Percentiles rank a stretch among this genome's conserved stretches.
phyloP scores from a whole-genome alignment of 169 alveolate species.

The Plasmodium vivax region DNA sequence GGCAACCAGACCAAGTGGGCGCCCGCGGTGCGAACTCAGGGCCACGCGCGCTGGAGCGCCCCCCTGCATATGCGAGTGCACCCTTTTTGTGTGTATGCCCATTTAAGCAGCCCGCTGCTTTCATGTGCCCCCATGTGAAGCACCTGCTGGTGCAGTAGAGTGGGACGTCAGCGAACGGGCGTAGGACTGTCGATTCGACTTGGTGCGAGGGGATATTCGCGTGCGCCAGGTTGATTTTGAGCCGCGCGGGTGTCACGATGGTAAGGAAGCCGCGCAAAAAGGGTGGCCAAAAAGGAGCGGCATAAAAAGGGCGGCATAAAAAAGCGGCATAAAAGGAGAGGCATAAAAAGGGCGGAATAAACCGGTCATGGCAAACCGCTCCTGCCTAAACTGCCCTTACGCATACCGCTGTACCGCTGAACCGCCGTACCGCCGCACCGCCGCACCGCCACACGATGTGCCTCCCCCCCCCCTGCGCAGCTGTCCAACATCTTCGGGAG shows the following conservation, averaged over 20 bases:
- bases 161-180: neutral
- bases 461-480: slow-evolving; percentile 29
- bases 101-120: neutral
- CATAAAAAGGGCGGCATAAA: no score
- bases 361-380: neutral
- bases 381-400: neutral
- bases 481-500: slow-evolving; percentile 85
- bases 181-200: neutral
- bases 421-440: no score
- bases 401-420: neutral
- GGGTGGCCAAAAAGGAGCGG: neutral
- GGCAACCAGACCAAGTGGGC: no score
- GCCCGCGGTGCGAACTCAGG: no score
- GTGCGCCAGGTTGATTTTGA: neutral
- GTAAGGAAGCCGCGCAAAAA: neutral
- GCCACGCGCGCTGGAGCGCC: no score
- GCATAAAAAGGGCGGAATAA: no score
- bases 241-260: neutral
- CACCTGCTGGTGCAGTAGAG: neutral
- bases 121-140: neutral
- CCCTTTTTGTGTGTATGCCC: no score
- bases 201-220: neutral
- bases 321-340: no score
- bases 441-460: neutral
- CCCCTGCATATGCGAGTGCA: no score